Base-by-base conservation (phyloP, 805 yeast species). In the Candida chilensis region DNA sequence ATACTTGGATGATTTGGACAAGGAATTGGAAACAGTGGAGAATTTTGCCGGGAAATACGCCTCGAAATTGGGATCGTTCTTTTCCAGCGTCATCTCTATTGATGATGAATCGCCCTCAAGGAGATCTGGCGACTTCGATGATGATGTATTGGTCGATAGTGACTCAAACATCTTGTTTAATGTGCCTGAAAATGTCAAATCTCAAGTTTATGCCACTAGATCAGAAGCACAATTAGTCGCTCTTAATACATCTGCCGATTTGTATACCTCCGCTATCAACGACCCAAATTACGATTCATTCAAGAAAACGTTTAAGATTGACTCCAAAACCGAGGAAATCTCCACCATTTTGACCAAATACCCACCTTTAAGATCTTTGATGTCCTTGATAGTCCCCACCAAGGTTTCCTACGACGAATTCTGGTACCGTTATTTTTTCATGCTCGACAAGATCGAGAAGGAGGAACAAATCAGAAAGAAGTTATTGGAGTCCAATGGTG, bases 11-110 rank as follows among this genome's bases (percentile, higher is more conserved):
- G 69, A 72, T 5, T 63, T 88, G 36, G 96, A 87, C 50, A 57
- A 71, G 38, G 78, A 76, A 40, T 60, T 88, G 27, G 95, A 83
- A 41, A 62, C 63, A 31, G 76, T 85, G 5, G 96, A 88, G 48
- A 70, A 67, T 30, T 54, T 66, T 19, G 88, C 94, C 0, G 71
- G 78, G 1, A 59, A 60, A n/a, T 75, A 71, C 42, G 72, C 75
- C 12, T 50, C 57, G 24, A 73, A 66, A 44, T 60, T 81, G 33
- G 71, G 84, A n/a, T 64, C 71, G 5, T 67, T 76, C 35, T 60
- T 81, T 28, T 45, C 62, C 12, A 50, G 46, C 16, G 50, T 61
- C n/a, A 57, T 60, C 4, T 38, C 52, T 2, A 42, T 60, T 2
- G 40, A 37, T 5, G 20, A 25, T 24, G 21, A 22, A 12, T 27